phyloP scores from a whole-genome alignment of 139 green algal genomes.

The Chlamydomonas asymmetrica region DNA sequence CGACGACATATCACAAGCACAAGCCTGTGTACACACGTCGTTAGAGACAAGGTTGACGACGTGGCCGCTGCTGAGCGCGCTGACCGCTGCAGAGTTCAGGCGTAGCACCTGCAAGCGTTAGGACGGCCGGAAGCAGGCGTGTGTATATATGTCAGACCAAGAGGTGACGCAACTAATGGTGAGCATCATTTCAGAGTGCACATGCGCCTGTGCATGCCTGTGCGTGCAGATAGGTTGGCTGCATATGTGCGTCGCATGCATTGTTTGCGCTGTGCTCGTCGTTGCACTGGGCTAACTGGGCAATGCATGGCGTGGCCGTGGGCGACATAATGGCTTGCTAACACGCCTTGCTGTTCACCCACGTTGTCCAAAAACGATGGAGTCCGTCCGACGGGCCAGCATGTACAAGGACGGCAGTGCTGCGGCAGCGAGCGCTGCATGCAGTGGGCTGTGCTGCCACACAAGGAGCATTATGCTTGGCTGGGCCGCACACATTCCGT shows the following conservation, averaged over 20 bases:
- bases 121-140: constrained; percentile 7
- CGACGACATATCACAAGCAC: too few species aligned
- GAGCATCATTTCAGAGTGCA: background rate
- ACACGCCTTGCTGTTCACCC: too few species aligned
- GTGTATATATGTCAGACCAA: too few species aligned
- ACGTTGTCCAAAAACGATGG: too few species aligned
- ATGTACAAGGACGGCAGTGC: too few species aligned
- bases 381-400: too few species aligned
- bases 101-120: constrained; percentile 55
- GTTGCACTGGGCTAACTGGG: background rate
- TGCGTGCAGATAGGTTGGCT: background rate
- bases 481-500: too few species aligned
- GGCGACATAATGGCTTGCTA: too few species aligned
- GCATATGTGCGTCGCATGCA: background rate
- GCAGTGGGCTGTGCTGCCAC: too few species aligned
- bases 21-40: constrained; percentile 36
- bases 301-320: background rate
- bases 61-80: constrained; percentile 42
- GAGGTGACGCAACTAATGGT: background rate
- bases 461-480: too few species aligned
- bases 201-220: background rate
- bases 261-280: too few species aligned
- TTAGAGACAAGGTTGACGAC: constrained; percentile 60
- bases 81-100: constrained; percentile 72
- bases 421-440: too few species aligned